Base-by-base conservation (phyloP, 805 yeast genomes). In the Teunomyces kruisii region DNA sequence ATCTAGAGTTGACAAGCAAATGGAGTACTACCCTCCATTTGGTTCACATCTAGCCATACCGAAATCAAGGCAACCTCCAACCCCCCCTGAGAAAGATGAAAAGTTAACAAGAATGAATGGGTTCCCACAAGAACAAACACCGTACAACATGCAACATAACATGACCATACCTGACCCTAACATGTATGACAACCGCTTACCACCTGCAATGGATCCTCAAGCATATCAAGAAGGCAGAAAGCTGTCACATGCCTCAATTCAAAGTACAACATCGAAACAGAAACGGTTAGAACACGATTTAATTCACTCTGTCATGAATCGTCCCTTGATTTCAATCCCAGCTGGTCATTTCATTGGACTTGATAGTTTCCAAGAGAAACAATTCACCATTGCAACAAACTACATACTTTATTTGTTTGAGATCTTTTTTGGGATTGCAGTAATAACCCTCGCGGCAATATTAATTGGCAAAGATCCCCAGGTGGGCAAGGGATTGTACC, bases 251-350 rank as follows among this genome's bases (percentile, higher is more conserved):
- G 29, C 40, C 2, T 64, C 55, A 10, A 19, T 45, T 6, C 49
- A 41, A 13, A 62, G 66, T 40, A 16, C 60, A 30, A 36, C 47
- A 2, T 59, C 68, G 6, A 47, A 49, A 15, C 58, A 53, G 30
- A 56, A 55, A 44, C 51, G 48, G 9, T 42, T 65, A 42, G 72
- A 67, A 43, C 49, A 53, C 29, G 57, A 58, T 8, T 54, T 68
- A 40, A 59, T 68, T 5, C 56, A 53, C 38, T 45, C 51, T 30
- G 70, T 68, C 2, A 67, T 68, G 72, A 61, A 67, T 48, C 53
- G 60, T 8, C 68, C 72, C 1, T 47, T 67, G 29, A 43, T 60
- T 15, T 36, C 54, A 2, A 40, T 68, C 14, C 56, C 56, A 8
- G 53, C 62, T 7, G 41, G 47, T n/a, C 48, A 51, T 8, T 36